Base-by-base conservation (phyloP, 495 filamentous ascomycete genomes). In the Chaetomium fimeti region DNA sequence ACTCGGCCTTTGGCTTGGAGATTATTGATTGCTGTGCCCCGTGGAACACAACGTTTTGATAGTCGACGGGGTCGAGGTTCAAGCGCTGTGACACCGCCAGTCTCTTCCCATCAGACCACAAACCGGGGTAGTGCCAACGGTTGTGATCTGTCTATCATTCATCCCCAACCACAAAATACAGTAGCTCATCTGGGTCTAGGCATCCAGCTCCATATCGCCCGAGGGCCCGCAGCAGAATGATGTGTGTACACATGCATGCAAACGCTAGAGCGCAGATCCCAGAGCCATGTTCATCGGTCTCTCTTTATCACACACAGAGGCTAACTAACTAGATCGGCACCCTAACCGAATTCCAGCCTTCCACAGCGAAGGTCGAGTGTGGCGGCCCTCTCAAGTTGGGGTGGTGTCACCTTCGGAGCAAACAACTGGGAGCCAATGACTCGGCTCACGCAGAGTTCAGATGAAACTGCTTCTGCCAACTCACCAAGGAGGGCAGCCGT, bases 381-480 rank as follows among this genome's bases (percentile, higher is more conserved):
- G 52, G 27, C 49, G 49, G 49, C 49, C 25, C 16, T 20, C 13
- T 43, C 40, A 25, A 40, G 53, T 20, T 22, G 53, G 53, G 12
- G 25, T 8, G 32, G 32, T 36, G 32, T 32, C 13, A 54, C 29
- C 29, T 18, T 32, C 16, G 32, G 20, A 12, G 22, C 36, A 42
- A 11, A 24, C 36, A 15, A 36, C 29, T 57, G 24, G 32, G 47
- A 58, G 59, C 72, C 72, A 72, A 72, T 74, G n/a, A 56, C 60
- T 48, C 5, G 36, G 18, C 54, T 18, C 38, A 22, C 9, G 16
- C 25, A 15, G 15, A 22, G 15, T 47, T 40, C 40, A 63, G 49
- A 65, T 72, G 72, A 72, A 74, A 74, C 69, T 61, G 28, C 56
- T 54, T 57, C 47, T 69, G 72, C 70, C 72, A 74, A 48, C 72